Conservation (phyloP, 805 yeast genomes). For the Schwanniomyces yamadae region DNA sequence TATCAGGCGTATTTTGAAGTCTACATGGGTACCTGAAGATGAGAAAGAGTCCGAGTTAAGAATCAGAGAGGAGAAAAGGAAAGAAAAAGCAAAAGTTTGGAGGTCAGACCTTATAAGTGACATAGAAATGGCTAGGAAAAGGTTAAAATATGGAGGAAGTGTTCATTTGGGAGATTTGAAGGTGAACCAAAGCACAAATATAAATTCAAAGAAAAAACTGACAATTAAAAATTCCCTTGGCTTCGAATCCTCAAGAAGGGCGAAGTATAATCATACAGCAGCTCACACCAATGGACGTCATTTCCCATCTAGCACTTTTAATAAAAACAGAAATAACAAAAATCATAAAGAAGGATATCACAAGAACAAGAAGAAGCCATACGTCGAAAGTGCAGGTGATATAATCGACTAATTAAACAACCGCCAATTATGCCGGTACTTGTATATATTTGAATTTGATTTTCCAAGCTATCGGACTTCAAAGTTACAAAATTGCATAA, state of each 20-base stretch:
- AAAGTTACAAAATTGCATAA: too few relatives aligned
- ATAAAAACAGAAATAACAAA: slow-evolving; percentile 12
- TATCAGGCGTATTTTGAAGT: slow-evolving; percentile 71
- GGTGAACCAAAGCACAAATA: background rate
- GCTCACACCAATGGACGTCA: too few relatives aligned
- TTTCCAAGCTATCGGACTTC: too few relatives aligned
- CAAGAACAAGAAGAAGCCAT: slow-evolving; percentile 15
- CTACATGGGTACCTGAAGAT: slow-evolving; percentile 69
- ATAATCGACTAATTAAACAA: slow-evolving; percentile 24
- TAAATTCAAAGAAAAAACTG: background rate
- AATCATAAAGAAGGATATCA: background rate
- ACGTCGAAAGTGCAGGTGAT: slow-evolving; percentile 23
- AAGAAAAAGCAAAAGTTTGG: slow-evolving; percentile 12
- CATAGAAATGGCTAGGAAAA: slow-evolving; percentile 7
- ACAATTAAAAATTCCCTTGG: slow-evolving; percentile 3
- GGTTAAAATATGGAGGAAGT: slow-evolving; percentile 10
- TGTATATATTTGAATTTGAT: too few relatives aligned
- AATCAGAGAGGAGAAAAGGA: slow-evolving; percentile 48
- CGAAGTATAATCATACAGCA: slow-evolving; percentile 13
- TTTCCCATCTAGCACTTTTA: slow-evolving; percentile 8
- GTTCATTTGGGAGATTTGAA: slow-evolving; percentile 6
- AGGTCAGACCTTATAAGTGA: slow-evolving; percentile 9
- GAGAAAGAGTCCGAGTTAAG: slow-evolving; percentile 48
- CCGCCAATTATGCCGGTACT: too few relatives aligned
- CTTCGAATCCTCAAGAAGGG: slow-evolving; percentile 13